A percentile compares a stretch with the other conserved stretches of the same genome.
Evolutionary conservation across 306 rosid genomes (phyloP).

Genomic region (Malus sieversii): DNA sequence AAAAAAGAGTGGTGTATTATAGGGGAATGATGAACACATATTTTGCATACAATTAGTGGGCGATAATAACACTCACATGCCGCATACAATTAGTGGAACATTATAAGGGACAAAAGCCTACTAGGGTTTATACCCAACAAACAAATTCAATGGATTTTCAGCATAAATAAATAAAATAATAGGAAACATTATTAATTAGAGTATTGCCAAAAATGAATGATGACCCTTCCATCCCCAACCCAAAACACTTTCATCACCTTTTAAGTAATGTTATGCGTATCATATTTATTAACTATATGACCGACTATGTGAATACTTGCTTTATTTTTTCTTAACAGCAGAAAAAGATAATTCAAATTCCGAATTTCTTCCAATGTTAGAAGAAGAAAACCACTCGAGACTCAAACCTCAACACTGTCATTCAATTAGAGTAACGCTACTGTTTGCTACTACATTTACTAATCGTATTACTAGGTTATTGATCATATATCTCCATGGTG

Average conservation of each 20-base stretch:
- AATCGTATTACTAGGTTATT: background rate
- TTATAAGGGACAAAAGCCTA: background rate
- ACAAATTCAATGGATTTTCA: background rate
- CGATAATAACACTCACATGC: constrained; percentile 12
- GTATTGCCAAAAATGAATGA: background rate
- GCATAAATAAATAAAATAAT: background rate
- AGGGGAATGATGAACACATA: constrained; percentile 38
- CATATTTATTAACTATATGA: background rate
- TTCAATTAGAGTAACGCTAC: too few species aligned
- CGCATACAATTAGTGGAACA: constrained; percentile 32
- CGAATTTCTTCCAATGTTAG: too few species aligned
- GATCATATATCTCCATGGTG: background rate
- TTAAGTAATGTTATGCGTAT: background rate
- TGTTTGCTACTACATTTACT: background rate
- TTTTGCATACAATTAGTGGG: constrained; percentile 19
- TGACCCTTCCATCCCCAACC: background rate
- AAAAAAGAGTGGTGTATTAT: constrained; percentile 41
- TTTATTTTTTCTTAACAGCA: too few species aligned
- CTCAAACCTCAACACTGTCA: too few species aligned
- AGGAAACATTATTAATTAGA: background rate
- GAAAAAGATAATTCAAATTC: too few species aligned
- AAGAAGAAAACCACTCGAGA: too few species aligned
- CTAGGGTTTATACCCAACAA: background rate
- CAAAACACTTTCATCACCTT: background rate
- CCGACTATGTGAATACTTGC: too few species aligned